Percentiles rank a stretch among this genome's conserved stretches.
phyloP scores from a whole-genome alignment of 176 grass and related monocot genomes.

The Paspalum notatum region DNA sequence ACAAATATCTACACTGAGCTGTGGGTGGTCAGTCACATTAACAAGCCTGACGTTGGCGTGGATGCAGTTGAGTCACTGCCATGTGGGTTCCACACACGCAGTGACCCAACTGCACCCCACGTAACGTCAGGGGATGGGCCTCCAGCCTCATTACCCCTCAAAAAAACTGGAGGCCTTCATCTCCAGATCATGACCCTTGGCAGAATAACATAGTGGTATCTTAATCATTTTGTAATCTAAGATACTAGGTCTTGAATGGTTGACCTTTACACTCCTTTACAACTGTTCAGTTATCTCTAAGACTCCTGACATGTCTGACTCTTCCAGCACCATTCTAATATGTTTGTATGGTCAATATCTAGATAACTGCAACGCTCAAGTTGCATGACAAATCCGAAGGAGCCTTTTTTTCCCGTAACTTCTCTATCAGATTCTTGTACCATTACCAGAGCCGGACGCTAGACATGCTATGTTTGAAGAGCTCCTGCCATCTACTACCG shows the following conservation, averaged over 20 bases:
- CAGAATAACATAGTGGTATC: background rate
- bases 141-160: no score
- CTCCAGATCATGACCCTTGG: background rate
- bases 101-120: no score
- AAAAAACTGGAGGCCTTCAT: background rate
- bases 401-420: conserved; percentile 25
- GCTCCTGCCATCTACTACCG: conserved; percentile 61
- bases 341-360: background rate
- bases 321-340: background rate
- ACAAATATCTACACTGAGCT: background rate
- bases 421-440: conserved; percentile 84
- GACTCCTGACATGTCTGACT: background rate
- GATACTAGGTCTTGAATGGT: background rate
- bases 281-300: background rate
- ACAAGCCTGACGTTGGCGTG: background rate
- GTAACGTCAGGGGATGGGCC: no score
- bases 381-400: background rate
- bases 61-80: no score
- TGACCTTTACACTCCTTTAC: background rate
- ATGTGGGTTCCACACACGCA: no score
- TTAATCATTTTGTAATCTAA: background rate
- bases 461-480: conserved; percentile 90
- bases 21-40: background rate
- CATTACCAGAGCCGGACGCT: conserved; percentile 88
- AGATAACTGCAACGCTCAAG: background rate